phyloP scores from a whole-genome alignment of 192 early-diverging fungal genomes.

The Coemansia sp. region DNA sequence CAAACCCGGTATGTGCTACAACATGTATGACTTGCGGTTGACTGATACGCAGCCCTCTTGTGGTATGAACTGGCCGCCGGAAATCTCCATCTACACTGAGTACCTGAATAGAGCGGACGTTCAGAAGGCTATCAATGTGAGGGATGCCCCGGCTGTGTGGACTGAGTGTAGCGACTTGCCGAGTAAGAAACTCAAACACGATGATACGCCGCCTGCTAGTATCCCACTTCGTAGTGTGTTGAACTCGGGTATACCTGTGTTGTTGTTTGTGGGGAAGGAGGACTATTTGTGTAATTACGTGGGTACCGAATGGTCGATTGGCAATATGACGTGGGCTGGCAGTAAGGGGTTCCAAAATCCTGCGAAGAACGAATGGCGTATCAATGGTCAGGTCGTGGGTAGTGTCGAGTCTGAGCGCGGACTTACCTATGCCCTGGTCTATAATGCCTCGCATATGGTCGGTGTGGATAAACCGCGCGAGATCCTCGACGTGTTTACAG shows the following conservation, averaged over 20 bases:
- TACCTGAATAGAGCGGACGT: constrained; percentile 61
- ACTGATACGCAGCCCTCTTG: constrained; percentile 64
- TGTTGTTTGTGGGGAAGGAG: constrained; percentile 68
- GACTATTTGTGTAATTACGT: constrained; percentile 77
- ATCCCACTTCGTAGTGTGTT: constrained; percentile 59
- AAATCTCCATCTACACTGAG: constrained; percentile 44
- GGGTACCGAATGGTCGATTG: constrained; percentile 66
- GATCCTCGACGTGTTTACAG: constrained; percentile 64
- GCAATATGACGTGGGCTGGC: constrained; percentile 66
- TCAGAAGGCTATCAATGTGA: constrained; percentile 59
- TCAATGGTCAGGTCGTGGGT: constrained; percentile 56
- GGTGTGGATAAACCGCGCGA: constrained; percentile 68
- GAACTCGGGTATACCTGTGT: constrained; percentile 42
- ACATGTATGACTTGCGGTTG: constrained; percentile 74
- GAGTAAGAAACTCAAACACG: constrained; percentile 29
- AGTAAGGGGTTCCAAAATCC: constrained; percentile 49
- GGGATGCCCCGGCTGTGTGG: constrained; percentile 47
- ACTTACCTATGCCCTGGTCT: constrained; percentile 63
- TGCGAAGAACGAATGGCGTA: constrained; percentile 52
- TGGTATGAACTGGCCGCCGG: constrained; percentile 64
- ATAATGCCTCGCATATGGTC: constrained; percentile 74
- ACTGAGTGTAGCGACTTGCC: constrained; percentile 64
- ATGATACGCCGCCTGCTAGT: constrained; percentile 53
- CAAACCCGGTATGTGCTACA: constrained; percentile 61
- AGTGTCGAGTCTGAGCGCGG: constrained; percentile 60